phyloP scores from a whole-genome alignment of 768 basidiomycete species.

The Tylopilus sp. region DNA sequence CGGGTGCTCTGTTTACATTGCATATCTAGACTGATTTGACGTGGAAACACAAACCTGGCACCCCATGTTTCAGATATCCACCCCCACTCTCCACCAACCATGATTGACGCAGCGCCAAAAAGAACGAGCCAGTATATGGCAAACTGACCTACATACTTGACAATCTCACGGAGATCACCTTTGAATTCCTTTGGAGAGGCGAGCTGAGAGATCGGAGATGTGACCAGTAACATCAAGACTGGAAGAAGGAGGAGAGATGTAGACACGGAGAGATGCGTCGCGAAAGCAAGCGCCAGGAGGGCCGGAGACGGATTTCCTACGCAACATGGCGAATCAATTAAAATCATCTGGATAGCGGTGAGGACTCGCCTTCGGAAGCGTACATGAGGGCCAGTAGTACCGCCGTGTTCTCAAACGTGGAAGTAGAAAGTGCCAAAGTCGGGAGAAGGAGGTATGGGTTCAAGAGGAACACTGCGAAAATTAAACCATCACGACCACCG shows the following conservation, averaged over 20 bases:
- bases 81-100: conserved; percentile 55
- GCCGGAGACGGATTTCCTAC: conserved; percentile 58
- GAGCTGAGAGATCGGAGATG: conserved; percentile 61
- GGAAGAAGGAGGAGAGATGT: conserved; percentile 67
- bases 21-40: not conserved
- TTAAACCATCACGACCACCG: conserved; percentile 52
- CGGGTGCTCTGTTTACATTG: not conserved
- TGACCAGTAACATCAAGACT: conserved; percentile 58
- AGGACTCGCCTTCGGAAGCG: conserved; percentile 55
- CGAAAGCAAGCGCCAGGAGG: conserved; percentile 65
- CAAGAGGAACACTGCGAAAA: conserved; percentile 70
- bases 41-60: conserved; percentile 51
- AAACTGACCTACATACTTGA: conserved; percentile 45
- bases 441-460: conserved; percentile 88
- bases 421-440: conserved; percentile 77
- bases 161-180: conserved; percentile 5
- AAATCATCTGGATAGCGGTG: not conserved
- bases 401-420: conserved; percentile 76
- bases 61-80: conserved; percentile 87
- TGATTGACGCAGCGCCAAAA: conserved; percentile 41
- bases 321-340: not conserved
- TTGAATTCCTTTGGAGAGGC: conserved; percentile 49
- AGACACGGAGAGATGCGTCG: conserved; percentile 70
- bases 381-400: conserved; percentile 65
- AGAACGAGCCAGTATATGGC: conserved; percentile 46